Evolutionary conservation across 2,329 filamentous ascomycete species (phyloP).

Genomic region (Colletotrichum tabaci): DNA sequence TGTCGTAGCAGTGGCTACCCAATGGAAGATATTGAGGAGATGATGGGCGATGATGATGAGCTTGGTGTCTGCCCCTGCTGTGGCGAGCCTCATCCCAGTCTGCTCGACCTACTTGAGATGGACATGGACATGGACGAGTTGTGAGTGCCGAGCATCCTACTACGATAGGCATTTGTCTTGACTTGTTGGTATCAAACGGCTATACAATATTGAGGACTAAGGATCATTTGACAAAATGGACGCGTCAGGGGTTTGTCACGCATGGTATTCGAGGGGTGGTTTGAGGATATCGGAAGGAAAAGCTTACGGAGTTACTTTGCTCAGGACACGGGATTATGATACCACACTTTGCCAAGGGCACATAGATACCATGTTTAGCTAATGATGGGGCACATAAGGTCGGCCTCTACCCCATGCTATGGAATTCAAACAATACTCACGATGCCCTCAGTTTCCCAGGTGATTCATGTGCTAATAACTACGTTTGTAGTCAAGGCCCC

Average conservation of each 20-base stretch:
- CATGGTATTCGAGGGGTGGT: slow-evolving; percentile 1
- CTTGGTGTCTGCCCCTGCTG: slow-evolving; percentile 56
- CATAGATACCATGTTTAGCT: slow-evolving; percentile 30
- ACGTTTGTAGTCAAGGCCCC: no score
- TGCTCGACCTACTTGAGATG: slow-evolving; percentile 52
- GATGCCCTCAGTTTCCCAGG: no score
- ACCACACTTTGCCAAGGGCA: slow-evolving; percentile 38
- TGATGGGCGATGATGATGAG: slow-evolving; percentile 51
- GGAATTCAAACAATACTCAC: neutral
- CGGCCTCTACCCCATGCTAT: neutral
- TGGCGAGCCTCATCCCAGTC: slow-evolving; percentile 55
- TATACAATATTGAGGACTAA: neutral
- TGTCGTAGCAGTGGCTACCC: slow-evolving; percentile 55
- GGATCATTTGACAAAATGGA: neutral
- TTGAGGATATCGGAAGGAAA: slow-evolving; percentile 22
- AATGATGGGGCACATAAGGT: slow-evolving; percentile 16
- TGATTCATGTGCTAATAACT: no score
- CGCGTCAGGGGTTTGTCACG: neutral
- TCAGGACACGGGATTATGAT: slow-evolving; percentile 34
- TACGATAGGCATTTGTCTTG: neutral
- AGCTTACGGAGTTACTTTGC: slow-evolving; percentile 28
- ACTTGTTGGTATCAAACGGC: neutral
- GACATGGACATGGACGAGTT: slow-evolving; percentile 33
- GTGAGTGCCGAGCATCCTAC: neutral
- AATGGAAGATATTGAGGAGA: slow-evolving; percentile 47